Percentiles rank a stretch among this genome's conserved stretches.
Evolutionary conservation across 305 asterid species (phyloP).

Genomic region (Ajuga reptans): DNA sequence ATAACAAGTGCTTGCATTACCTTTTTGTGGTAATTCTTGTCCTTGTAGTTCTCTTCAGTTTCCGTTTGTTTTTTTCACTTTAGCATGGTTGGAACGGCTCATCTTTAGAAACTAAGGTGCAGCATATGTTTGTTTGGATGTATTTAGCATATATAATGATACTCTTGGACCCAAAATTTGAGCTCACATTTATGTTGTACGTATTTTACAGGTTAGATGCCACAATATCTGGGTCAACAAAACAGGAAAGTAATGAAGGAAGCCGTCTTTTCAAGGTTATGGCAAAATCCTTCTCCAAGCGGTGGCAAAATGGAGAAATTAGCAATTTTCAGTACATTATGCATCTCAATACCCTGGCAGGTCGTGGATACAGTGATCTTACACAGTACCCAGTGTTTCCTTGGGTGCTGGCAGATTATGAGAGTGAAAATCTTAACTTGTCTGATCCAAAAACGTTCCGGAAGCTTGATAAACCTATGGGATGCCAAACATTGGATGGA

Average conservation of each 20-base stretch:
- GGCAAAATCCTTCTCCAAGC: constrained; percentile 94
- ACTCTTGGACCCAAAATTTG: background rate
- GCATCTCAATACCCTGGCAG: constrained; percentile 98
- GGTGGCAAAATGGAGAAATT: constrained; percentile 99
- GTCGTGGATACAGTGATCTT: constrained; percentile 99
- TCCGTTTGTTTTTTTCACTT: background rate
- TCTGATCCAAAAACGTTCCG: constrained; percentile 86
- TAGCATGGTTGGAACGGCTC: background rate
- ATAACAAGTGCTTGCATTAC: background rate
- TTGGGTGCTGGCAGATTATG: constrained; percentile 94
- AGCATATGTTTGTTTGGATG: too few relatives aligned
- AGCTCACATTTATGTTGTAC: constrained; percentile 11
- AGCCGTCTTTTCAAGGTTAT: constrained; percentile 90
- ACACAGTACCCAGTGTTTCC: constrained; percentile 99
- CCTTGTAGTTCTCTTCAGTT: constrained; percentile 12
- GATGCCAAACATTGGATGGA: constrained; percentile 91
- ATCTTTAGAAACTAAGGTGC: too few relatives aligned
- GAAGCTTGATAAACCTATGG: constrained; percentile 90
- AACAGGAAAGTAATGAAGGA: constrained; percentile 89
- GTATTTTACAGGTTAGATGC: constrained; percentile 69
- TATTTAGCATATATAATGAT: too few relatives aligned
- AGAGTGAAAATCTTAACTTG: constrained; percentile 76
- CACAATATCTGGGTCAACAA: constrained; percentile 83
- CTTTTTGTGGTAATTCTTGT: constrained; percentile 5
- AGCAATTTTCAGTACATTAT: constrained; percentile 98